These are phyloP conservation scores for Cryptococcus sp. DNA, from an alignment of 1,284 basidiomycete genomes.

Conservation along the genomic window DNA sequence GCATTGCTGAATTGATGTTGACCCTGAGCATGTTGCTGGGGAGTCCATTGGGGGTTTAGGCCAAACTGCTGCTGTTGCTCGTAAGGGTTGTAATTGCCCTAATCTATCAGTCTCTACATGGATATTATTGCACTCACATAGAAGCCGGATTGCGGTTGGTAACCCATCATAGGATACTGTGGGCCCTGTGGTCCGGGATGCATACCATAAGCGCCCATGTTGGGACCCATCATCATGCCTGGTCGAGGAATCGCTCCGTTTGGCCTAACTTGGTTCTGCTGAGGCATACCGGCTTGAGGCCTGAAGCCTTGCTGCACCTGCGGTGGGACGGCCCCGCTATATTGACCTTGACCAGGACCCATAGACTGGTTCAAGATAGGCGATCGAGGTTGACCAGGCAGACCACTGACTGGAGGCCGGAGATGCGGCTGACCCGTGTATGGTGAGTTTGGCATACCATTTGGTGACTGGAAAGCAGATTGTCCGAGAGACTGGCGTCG, in stretches of 20 bases:
- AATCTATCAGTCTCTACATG: background rate
- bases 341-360: slow-evolving; percentile 19
- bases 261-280: slow-evolving; percentile 19
- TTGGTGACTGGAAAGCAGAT: slow-evolving; percentile 25
- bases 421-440: slow-evolving; percentile 26
- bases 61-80: slow-evolving; percentile 34
- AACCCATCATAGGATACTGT: slow-evolving; percentile 39
- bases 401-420: slow-evolving; percentile 26
- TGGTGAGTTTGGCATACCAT: slow-evolving; percentile 27
- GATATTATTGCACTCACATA: slow-evolving; percentile 34
- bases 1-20: slow-evolving; percentile 24
- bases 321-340: slow-evolving; percentile 19
- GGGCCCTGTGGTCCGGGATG: slow-evolving; percentile 34
- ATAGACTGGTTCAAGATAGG: slow-evolving; percentile 30
- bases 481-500: slow-evolving; percentile 38
- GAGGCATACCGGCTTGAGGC: slow-evolving; percentile 19
- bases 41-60: slow-evolving; percentile 28
- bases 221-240: slow-evolving; percentile 23
- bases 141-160: slow-evolving; percentile 32
- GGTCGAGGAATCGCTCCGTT: slow-evolving; percentile 23
- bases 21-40: slow-evolving; percentile 31
- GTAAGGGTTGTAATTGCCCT: slow-evolving; percentile 27
- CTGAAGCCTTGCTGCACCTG: slow-evolving; percentile 39
- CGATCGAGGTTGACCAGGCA: slow-evolving; percentile 36
- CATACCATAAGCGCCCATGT: slow-evolving; percentile 36